phyloP scores from a whole-genome alignment of 2,329 filamentous ascomycete genomes.

The Alternaria panax region DNA sequence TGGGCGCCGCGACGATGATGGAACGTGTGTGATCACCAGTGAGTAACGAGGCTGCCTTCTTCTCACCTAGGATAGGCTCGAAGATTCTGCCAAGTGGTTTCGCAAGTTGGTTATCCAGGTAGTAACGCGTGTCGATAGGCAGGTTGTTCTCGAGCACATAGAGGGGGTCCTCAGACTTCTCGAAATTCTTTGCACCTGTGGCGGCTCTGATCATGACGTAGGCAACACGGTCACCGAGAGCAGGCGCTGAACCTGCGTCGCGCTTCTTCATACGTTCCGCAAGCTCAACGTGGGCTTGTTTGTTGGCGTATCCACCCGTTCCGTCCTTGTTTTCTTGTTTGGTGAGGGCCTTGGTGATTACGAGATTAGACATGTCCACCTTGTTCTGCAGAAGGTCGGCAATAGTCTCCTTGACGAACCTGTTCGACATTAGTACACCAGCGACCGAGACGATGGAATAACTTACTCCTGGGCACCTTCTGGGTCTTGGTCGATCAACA shows the following conservation, averaged over 20 bases:
- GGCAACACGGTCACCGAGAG: slow-evolving; percentile 91
- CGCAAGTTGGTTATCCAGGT: slow-evolving; percentile 96
- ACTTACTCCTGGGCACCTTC: slow-evolving; percentile 91
- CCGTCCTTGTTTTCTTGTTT: slow-evolving; percentile 62
- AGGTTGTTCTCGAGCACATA: slow-evolving; percentile 97
- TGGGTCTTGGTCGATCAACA: slow-evolving; percentile 91
- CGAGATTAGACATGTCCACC: slow-evolving; percentile 97
- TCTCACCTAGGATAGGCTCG: slow-evolving; percentile 95
- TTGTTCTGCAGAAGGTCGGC: slow-evolving; percentile 96
- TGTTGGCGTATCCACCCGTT: slow-evolving; percentile 72
- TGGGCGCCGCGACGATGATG: slow-evolving; percentile 90
- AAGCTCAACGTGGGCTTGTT: slow-evolving; percentile 95
- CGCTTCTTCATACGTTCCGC: slow-evolving; percentile 97
- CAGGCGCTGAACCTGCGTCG: slow-evolving; percentile 91
- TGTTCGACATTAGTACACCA: slow-evolving; percentile 56
- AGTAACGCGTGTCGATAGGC: slow-evolving; percentile 97
- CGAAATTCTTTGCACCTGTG: slow-evolving; percentile 90
- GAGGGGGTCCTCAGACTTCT: slow-evolving; percentile 95
- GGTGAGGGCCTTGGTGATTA: slow-evolving; percentile 96
- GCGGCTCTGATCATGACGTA: slow-evolving; percentile 97
- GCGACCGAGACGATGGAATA: slow-evolving; percentile 15
- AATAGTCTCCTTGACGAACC: slow-evolving; percentile 96
- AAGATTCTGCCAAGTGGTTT: slow-evolving; percentile 96
- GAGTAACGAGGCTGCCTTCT: slow-evolving; percentile 83
- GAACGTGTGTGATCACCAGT: slow-evolving; percentile 94